Conservation (phyloP, 2,329 filamentous ascomycete species). For the Fusarium sp. region DNA sequence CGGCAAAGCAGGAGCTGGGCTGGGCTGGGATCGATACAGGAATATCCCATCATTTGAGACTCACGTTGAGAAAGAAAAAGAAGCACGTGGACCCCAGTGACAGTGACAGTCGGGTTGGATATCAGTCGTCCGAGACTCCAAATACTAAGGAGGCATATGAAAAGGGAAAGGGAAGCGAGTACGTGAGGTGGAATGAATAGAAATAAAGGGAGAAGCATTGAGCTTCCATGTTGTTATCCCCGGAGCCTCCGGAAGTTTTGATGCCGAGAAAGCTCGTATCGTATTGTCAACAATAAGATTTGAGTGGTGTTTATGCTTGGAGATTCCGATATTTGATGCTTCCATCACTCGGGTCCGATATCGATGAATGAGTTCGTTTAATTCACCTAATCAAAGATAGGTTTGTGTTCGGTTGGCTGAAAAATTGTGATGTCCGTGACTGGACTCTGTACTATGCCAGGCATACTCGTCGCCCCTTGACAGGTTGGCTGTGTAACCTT, state of each 20-base stretch:
- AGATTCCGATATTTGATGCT: neutral
- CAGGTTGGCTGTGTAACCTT: slow-evolving; percentile 7
- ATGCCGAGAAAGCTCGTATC: slow-evolving; percentile 7
- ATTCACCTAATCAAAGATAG: neutral
- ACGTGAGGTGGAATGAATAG: slow-evolving; percentile 9
- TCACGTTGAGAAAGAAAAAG: neutral
- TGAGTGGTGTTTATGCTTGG: slow-evolving; percentile 10
- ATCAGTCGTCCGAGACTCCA: neutral
- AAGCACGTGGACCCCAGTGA: slow-evolving; percentile 3
- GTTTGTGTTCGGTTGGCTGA: neutral
- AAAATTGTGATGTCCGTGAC: neutral
- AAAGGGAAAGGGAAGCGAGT: slow-evolving; percentile 9
- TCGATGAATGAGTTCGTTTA: neutral
- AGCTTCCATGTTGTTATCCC: neutral
- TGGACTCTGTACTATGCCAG: neutral
- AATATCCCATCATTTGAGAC: slow-evolving; percentile 19
- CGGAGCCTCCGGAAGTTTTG: slow-evolving; percentile 16
- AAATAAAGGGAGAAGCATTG: slow-evolving; percentile 20
- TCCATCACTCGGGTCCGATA: neutral
- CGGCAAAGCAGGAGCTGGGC: neutral
- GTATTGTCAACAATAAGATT: slow-evolving; percentile 13
- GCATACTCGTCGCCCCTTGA: neutral
- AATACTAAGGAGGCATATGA: neutral
- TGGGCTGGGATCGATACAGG: slow-evolving; percentile 4
- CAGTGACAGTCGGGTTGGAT: neutral